Conservation (phyloP, 2,329 filamentous ascomycete genomes). For the Colletotrichum sp. region DNA sequence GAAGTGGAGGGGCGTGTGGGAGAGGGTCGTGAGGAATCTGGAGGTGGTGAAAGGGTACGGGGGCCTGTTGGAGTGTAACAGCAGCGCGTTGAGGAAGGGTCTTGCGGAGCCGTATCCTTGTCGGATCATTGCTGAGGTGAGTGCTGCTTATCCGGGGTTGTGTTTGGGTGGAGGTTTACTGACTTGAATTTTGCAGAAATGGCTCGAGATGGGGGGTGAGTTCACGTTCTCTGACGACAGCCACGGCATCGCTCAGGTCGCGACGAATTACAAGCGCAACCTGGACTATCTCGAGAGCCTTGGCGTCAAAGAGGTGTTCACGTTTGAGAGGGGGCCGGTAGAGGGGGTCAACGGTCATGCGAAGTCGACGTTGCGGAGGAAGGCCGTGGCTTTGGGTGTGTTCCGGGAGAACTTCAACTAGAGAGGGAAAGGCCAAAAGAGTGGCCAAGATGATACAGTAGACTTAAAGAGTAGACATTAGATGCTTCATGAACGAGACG, state of each 20-base stretch:
- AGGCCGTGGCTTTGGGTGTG: slow-evolving; percentile 44
- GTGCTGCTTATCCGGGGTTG: slow-evolving; percentile 25
- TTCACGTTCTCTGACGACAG: slow-evolving; percentile 97
- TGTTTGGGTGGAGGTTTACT: neutral
- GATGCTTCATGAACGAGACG: neutral
- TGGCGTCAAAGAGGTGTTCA: slow-evolving; percentile 69
- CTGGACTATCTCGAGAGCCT: slow-evolving; percentile 73
- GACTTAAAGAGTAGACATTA: neutral
- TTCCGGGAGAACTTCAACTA: slow-evolving; percentile 38
- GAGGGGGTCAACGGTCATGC: slow-evolving; percentile 28
- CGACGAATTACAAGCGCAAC: slow-evolving; percentile 78
- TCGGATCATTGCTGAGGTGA: slow-evolving; percentile 75
- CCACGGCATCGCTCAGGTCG: slow-evolving; percentile 86
- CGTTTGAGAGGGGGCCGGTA: slow-evolving; percentile 45
- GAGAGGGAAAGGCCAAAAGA: neutral
- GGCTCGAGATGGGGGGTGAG: slow-evolving; percentile 73
- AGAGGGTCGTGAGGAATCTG: slow-evolving; percentile 76
- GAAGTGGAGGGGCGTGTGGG: slow-evolving; percentile 71
- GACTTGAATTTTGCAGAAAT: slow-evolving; percentile 57
- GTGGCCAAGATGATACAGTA: neutral
- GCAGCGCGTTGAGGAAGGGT: slow-evolving; percentile 85
- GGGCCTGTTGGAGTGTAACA: slow-evolving; percentile 89
- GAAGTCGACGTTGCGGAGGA: slow-evolving; percentile 45
- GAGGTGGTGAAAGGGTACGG: slow-evolving; percentile 73
- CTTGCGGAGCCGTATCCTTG: slow-evolving; percentile 90